Evolutionary conservation across 805 yeast species (phyloP), one percentile per base, ranked within the genome.

Genomic region (Jamesozyma lodderae): DNA sequence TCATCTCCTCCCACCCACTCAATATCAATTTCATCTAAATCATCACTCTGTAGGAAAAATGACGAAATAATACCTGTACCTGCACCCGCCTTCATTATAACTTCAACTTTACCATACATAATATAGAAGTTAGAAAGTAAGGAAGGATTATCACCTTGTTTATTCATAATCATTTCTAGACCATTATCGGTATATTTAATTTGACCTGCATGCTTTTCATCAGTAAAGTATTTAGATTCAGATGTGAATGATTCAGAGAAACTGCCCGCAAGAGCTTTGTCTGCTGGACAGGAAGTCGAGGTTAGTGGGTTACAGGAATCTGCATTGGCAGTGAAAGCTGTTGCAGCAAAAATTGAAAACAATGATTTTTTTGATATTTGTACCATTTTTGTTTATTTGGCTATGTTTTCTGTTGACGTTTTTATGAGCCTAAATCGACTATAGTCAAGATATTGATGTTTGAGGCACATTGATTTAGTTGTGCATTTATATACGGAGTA

Each of bases 51-150:
- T 38, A 87, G 68, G 46, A 79, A 84, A 48, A 87, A 75, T 2
- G 92, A 79, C 0, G 95, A 81, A 11, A 86, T 75, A 29, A 88
- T 70, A 44, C 96, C 96, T 15, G 60, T 61, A 19, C 95, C 96
- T 13, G 72, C 64, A 4, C 94, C 88, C 14, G 88, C 82, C 56
- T 79, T 70, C 43, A 82, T 57, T 1, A 67, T 68, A 5, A 77
- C 86, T 57, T 83, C 94, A 22, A 86, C 74, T 46, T 77, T 77
- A 41, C 96, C 96, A 59, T 79, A 88, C 92, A 87, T 83, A 49
- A 88, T 74, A 63, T 85, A 85, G 58, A 81, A 85, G 45, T 79
- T 72, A 4, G 95, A 84, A 47, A 69, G 70, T 39, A 86, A 62
- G 5, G 87, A 72, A 3, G 96, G 96, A 54, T 83, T 81, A 55